Percentiles rank a stretch among this genome's conserved stretches.
phyloP scores from a whole-genome alignment of 352 stramenopile genomes.

The Globisporangium rhizosaccharum region DNA sequence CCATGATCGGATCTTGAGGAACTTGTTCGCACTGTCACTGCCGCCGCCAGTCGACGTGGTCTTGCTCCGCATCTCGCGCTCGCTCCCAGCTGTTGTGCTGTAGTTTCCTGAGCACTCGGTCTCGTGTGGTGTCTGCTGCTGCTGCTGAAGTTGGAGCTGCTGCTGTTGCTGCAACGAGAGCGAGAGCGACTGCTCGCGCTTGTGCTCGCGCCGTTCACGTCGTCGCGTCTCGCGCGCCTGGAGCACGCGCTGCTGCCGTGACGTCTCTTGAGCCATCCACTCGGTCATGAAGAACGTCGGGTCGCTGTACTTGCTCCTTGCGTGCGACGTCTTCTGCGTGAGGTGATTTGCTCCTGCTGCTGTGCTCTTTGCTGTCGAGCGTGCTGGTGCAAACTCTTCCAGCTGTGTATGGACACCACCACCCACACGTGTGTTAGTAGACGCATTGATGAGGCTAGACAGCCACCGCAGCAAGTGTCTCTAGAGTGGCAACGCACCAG shows the following conservation, averaged over 20 bases:
- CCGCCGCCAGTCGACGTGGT: constrained; percentile 9
- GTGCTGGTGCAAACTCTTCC: constrained; percentile 25
- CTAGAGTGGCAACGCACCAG: constrained; percentile 14
- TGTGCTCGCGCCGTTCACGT: constrained; percentile 11
- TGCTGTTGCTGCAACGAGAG: constrained; percentile 10
- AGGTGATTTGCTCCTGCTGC: not conserved
- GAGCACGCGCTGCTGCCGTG: constrained; percentile 25
- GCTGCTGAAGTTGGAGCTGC: constrained; percentile 14
- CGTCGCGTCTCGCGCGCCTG: constrained; percentile 27
- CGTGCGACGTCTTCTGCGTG: constrained; percentile 11
- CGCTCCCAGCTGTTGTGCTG: constrained; percentile 1
- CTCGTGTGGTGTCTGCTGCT: constrained; percentile 14
- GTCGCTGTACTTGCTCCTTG: constrained; percentile 51
- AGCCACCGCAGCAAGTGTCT: not conserved
- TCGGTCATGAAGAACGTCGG: constrained; percentile 57
- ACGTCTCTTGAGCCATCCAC: constrained; percentile 43
- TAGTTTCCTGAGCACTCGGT: constrained; percentile 18
- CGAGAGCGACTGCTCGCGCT: constrained; percentile 1
- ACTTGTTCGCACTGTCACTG: constrained; percentile 19
- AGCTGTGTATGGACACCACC: constrained; percentile 13
- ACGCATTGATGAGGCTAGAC: not conserved
- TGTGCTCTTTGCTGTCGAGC: not conserved
- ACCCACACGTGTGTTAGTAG: not conserved
- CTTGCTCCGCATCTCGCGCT: constrained; percentile 12
- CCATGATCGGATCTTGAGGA: constrained; percentile 58